Percentiles rank a stretch among this genome's conserved stretches.
Conservation (phyloP, 306 rosid species). For the Parietaria judaica region DNA sequence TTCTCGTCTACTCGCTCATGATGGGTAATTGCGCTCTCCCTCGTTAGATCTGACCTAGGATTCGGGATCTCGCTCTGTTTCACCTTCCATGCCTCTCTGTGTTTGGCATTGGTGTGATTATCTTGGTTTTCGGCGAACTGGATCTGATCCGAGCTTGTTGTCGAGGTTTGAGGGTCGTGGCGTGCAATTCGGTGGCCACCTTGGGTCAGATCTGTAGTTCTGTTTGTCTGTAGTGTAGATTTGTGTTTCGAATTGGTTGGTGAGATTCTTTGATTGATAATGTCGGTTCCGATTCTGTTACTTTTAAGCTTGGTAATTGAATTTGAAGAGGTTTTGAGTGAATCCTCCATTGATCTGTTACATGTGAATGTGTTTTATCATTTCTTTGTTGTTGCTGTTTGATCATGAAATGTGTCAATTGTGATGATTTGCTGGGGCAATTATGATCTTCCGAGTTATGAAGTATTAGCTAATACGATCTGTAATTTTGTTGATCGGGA, state of each 20-base stretch:
- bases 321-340: background rate
- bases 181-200: background rate
- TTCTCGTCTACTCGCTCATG: conserved; percentile 92
- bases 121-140: conserved; percentile 12
- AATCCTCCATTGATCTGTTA: background rate
- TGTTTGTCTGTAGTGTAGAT: background rate
- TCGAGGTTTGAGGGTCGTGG: background rate
- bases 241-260: conserved; percentile 1
- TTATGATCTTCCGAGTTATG: background rate
- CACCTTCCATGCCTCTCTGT: background rate
- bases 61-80: conserved; percentile 5
- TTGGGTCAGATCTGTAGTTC: conserved; percentile 19
- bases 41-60: conserved; percentile 31
- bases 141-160: conserved; percentile 27
- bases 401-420: background rate
- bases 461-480: too few relatives aligned
- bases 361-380: too few relatives aligned
- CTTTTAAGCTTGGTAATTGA: background rate
- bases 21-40: conserved; percentile 33
- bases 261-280: conserved; percentile 1
- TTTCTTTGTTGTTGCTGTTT: background rate
- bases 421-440: too few relatives aligned
- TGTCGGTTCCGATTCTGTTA: background rate
- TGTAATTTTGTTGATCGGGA: too few relatives aligned
- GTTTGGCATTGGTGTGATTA: background rate